These are phyloP conservation scores for Cercospora zeae-maydis DNA, from an alignment of 2,329 filamentous ascomycete genomes.

Conservation along the genomic window DNA sequence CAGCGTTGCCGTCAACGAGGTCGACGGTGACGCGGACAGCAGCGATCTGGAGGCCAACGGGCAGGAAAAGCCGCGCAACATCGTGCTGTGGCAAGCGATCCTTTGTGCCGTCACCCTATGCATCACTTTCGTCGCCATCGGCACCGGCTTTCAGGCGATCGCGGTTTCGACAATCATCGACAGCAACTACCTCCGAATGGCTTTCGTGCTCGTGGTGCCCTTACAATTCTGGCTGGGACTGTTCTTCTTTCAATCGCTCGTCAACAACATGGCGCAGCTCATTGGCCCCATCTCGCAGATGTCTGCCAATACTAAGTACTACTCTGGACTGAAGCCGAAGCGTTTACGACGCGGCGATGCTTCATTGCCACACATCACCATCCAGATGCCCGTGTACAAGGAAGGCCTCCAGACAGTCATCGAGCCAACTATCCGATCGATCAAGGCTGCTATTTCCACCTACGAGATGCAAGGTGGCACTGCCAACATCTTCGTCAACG, in stretches of 20 bases:
- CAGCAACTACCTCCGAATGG: conserved; percentile 51
- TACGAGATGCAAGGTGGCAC: conserved; percentile 58
- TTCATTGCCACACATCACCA: conserved; percentile 54
- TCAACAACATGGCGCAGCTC: conserved; percentile 42
- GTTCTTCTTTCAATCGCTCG: conserved; percentile 49
- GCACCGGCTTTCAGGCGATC: conserved; percentile 54
- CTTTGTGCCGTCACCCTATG: conserved; percentile 53
- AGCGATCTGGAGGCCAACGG: conserved; percentile 39
- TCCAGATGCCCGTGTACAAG: conserved; percentile 44
- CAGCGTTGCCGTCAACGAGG: conserved; percentile 35
- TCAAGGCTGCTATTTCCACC: conserved; percentile 47
- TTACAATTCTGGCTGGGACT: conserved; percentile 58
- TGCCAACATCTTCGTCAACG: conserved; percentile 65
- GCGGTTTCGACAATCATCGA: conserved; percentile 56
- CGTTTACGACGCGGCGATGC: conserved; percentile 38
- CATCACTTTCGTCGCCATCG: conserved; percentile 53
- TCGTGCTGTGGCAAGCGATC: conserved; percentile 54
- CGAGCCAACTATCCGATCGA: conserved; percentile 38
- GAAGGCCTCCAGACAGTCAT: conserved; percentile 41
- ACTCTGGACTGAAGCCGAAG: conserved; percentile 42
- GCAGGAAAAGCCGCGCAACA: conserved; percentile 45
- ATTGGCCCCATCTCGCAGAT: conserved; percentile 46
- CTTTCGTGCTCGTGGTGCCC: conserved; percentile 51
- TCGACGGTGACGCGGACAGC: conserved; percentile 32
- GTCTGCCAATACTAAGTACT: conserved; percentile 46